Evolutionary conservation across 345 rosid genomes (phyloP).

Genomic region (Lepidium africanum): DNA sequence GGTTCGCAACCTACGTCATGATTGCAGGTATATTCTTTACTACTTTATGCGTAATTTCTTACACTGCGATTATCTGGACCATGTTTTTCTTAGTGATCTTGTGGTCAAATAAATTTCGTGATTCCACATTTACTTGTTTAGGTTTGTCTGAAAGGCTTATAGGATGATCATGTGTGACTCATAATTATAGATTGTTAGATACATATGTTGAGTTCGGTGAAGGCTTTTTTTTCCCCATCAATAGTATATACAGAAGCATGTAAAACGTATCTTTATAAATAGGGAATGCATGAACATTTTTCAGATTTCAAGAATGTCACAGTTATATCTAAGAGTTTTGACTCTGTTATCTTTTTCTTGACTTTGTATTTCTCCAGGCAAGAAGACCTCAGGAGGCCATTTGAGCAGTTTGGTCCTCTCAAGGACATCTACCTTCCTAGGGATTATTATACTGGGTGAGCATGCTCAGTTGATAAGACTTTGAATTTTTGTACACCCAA

Average conservation of each 20-base stretch:
- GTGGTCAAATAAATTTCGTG: neutral
- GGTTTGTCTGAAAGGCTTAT: neutral
- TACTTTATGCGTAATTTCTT: neutral
- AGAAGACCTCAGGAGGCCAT: conserved; percentile 76
- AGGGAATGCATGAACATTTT: neutral
- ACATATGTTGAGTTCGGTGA: neutral
- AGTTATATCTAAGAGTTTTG: neutral
- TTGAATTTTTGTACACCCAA: neutral
- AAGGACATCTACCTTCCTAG: conserved; percentile 87
- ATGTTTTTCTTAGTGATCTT: neutral
- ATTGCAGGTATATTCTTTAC: conserved; percentile 60
- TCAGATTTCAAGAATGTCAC: neutral
- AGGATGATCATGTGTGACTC: neutral
- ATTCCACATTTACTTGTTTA: neutral
- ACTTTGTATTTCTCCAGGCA: conserved; percentile 43
- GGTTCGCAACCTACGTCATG: conserved; percentile 95
- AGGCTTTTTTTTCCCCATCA: neutral
- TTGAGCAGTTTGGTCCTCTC: conserved; percentile 82
- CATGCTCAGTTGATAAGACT: neutral
- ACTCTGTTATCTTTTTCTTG: neutral
- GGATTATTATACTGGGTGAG: conserved; percentile 91
- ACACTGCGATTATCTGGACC: neutral
- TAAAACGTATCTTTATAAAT: neutral
- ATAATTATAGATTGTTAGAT: neutral
- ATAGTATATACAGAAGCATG: neutral